These are phyloP conservation scores for Botrytis hyacinthi DNA, from an alignment of 2,329 filamentous ascomycete genomes.

Conservation along the genomic window DNA sequence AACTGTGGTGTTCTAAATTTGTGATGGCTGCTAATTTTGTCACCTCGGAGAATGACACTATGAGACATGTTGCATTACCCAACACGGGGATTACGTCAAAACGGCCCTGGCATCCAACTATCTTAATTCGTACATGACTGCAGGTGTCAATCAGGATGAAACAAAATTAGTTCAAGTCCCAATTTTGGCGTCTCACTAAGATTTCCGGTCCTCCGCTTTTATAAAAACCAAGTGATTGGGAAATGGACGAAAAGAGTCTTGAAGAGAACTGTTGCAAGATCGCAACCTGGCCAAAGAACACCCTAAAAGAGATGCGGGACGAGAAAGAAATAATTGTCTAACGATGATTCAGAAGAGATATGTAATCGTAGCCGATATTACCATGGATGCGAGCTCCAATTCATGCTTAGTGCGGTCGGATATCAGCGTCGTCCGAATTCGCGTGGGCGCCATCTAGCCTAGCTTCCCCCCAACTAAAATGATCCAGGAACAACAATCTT, in stretches of 20 bases:
- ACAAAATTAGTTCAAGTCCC: constrained; percentile 6
- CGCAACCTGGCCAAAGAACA: constrained; percentile 10
- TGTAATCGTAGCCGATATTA: background rate
- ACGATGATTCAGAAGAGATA: background rate
- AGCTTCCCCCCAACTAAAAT: constrained; percentile 8
- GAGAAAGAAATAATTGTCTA: background rate
- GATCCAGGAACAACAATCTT: constrained; percentile 2
- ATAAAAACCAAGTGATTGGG: background rate
- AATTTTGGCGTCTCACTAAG: constrained; percentile 15
- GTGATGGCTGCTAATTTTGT: constrained; percentile 1
- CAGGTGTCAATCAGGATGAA: constrained; percentile 21
- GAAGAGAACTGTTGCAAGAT: background rate
- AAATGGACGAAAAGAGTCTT: constrained; percentile 5
- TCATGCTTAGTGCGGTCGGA: background rate
- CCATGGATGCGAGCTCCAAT: constrained; percentile 7
- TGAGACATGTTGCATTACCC: background rate
- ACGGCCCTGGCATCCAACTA: constrained; percentile 4
- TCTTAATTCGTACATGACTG: constrained; percentile 15
- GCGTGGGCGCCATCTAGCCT: background rate
- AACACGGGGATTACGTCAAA: constrained; percentile 3
- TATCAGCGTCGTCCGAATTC: background rate
- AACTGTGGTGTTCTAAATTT: background rate
- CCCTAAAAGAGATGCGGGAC: background rate
- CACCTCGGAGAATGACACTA: constrained; percentile 4
- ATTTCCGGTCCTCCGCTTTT: background rate